phyloP scores from a whole-genome alignment of 305 asterid species.

The Fraxinus nigra region DNA sequence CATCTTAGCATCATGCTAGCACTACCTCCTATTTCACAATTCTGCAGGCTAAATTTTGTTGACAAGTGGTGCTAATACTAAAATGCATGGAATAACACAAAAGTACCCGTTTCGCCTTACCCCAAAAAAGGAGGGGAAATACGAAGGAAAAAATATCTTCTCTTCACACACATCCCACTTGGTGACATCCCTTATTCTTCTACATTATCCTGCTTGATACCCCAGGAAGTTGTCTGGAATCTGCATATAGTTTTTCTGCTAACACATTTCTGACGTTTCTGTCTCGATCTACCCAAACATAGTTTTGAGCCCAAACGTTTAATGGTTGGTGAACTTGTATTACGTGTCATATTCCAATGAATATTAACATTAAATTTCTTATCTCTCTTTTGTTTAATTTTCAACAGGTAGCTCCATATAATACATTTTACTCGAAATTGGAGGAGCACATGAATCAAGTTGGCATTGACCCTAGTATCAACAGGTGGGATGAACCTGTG shows the following conservation, averaged over 20 bases:
- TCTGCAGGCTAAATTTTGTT: conserved; percentile 11
- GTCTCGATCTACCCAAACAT: neutral
- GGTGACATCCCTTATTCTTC: neutral
- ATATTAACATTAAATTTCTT: neutral
- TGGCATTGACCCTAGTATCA: conserved; percentile 67
- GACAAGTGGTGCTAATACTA: neutral
- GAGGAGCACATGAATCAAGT: conserved; percentile 85
- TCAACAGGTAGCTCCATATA: conserved; percentile 89
- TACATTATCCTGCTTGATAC: neutral
- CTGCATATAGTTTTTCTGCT: neutral
- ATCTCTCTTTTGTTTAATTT: conserved; percentile 18
- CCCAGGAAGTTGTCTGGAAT: neutral
- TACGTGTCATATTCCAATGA: neutral
- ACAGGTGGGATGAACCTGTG: conserved; percentile 82
- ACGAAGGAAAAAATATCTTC: neutral
- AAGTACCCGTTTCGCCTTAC: conserved; percentile 5
- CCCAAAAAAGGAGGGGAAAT: neutral
- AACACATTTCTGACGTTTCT: neutral
- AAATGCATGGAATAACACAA: neutral
- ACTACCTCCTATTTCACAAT: neutral
- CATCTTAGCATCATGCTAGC: neutral
- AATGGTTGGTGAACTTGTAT: neutral
- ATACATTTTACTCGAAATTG: conserved; percentile 74
- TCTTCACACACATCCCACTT: neutral
- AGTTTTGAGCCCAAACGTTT: neutral